A percentile compares a stretch with the other conserved stretches of the same genome.
Evolutionary conservation across 225 moss, liverwort and hornwort genomes (phyloP).

Genomic region (Pleurozium schreberi): DNA sequence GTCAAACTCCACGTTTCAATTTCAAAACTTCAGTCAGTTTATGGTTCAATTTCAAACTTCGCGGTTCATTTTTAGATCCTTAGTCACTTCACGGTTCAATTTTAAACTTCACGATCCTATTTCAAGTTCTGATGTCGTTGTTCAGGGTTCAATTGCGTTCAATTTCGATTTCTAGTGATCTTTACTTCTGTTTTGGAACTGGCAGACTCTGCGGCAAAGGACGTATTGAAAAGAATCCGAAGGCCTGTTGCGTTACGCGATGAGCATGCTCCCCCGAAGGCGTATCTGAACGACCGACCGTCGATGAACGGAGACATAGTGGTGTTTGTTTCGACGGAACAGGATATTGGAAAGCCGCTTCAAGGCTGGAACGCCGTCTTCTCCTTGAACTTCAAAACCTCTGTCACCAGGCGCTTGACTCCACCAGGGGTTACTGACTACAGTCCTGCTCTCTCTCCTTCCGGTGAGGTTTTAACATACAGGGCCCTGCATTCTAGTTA

Average conservation of each 20-base stretch:
- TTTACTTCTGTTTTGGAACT: neutral
- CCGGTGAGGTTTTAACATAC: conserved; percentile 12
- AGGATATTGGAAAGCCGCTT: conserved; percentile 15
- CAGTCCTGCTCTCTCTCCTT: conserved; percentile 85
- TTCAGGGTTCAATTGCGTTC: neutral
- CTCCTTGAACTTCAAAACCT: conserved; percentile 41
- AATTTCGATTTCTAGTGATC: neutral
- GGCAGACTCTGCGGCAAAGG: neutral
- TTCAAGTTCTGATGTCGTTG: neutral
- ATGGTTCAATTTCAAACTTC: neutral
- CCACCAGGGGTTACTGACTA: conserved; percentile 66
- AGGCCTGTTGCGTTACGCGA: conserved; percentile 1
- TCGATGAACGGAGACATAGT: conserved; percentile 46
- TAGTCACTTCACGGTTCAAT: neutral
- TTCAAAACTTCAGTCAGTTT: neutral
- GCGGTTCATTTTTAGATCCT: neutral
- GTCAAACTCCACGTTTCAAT: neutral
- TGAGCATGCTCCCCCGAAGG: conserved; percentile 4
- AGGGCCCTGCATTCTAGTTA: neutral
- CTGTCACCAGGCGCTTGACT: conserved; percentile 47
- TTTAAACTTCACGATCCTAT: neutral
- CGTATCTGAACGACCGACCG: conserved; percentile 43
- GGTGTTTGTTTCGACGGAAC: conserved; percentile 68
- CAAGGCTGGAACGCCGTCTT: conserved; percentile 70
- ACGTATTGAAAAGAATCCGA: neutral